These are phyloP conservation scores for Wickerhamomyces tratensis DNA, from an alignment of 805 yeast genomes.

Conservation along the genomic window DNA sequence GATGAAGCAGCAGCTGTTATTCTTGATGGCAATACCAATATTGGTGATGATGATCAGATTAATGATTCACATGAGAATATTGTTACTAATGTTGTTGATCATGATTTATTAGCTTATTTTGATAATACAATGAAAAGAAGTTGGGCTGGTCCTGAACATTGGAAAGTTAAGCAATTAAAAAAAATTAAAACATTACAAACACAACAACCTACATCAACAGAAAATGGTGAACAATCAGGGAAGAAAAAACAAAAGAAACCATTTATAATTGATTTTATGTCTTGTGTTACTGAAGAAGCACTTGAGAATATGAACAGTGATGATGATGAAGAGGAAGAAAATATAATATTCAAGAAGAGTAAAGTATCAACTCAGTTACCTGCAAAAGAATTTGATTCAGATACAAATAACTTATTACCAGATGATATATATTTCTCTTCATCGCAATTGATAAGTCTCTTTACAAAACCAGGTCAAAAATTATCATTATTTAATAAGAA, in stretches of 20 bases:
- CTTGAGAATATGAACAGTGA: neutral
- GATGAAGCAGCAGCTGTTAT: conserved; percentile 15
- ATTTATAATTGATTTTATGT: conserved; percentile 33
- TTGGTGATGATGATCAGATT: conserved; percentile 7
- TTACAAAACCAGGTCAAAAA: conserved; percentile 51
- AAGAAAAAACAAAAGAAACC: conserved; percentile 25
- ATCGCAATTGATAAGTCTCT: conserved; percentile 52
- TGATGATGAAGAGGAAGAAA: conserved; percentile 26
- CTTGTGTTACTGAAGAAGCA: neutral
- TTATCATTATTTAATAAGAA: conserved; percentile 23
- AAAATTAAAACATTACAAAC: conserved; percentile 14
- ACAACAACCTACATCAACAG: conserved; percentile 1
- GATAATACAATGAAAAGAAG: conserved; percentile 58
- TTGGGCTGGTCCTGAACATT: conserved; percentile 92
- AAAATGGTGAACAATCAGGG: conserved; percentile 6
- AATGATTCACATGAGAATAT: conserved; percentile 13
- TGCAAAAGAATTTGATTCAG: conserved; percentile 28
- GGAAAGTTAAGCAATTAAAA: conserved; percentile 68
- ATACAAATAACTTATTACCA: conserved; percentile 47
- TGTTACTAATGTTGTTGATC: conserved; percentile 33
- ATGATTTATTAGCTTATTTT: conserved; percentile 69
- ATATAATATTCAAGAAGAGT: conserved; percentile 29
- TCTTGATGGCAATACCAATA: conserved; percentile 9
- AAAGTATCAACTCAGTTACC: conserved; percentile 28
- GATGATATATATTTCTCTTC: conserved; percentile 69